Conservation (phyloP, 2,329 filamentous ascomycete genomes). For the Aspergillus ochraceus region DNA sequence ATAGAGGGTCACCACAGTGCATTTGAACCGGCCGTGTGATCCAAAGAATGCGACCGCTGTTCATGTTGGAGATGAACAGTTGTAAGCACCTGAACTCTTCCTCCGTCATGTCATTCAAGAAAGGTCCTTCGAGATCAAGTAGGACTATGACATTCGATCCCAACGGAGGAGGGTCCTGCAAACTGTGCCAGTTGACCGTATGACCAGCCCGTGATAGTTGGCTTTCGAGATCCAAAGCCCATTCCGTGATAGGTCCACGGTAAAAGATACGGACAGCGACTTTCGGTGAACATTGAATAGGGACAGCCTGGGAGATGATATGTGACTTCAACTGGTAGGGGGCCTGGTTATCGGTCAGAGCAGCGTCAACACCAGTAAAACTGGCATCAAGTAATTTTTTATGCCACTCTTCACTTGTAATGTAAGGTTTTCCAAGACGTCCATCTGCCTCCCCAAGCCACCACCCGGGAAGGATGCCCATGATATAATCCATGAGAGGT, state of each 20-base stretch:
- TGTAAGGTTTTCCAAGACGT: conserved; percentile 19
- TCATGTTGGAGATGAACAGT: neutral
- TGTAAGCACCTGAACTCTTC: conserved; percentile 1
- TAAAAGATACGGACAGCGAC: conserved; percentile 1
- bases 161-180: neutral
- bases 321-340: conserved; percentile 14
- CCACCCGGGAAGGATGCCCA: conserved; percentile 42
- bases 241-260: neutral
- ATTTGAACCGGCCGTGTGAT: conserved; percentile 9
- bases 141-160: conserved; percentile 11
- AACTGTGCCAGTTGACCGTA: conserved; percentile 2
- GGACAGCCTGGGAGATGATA: conserved; percentile 5
- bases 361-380: conserved; percentile 17
- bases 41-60: conserved; percentile 8
- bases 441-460: conserved; percentile 32
- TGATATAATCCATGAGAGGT: conserved; percentile 22
- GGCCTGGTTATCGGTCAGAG: conserved; percentile 9
- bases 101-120: conserved; percentile 8
- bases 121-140: conserved; percentile 14
- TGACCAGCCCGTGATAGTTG: conserved; percentile 6
- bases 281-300: neutral
- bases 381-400: conserved; percentile 18
- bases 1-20: conserved; percentile 13
- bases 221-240: conserved; percentile 6
- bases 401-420: conserved; percentile 17